Evolutionary conservation across 164 flowering plant genomes (phyloP), one percentile per base, ranked within the genome.

Genomic region (Magnolia changhungtana): DNA sequence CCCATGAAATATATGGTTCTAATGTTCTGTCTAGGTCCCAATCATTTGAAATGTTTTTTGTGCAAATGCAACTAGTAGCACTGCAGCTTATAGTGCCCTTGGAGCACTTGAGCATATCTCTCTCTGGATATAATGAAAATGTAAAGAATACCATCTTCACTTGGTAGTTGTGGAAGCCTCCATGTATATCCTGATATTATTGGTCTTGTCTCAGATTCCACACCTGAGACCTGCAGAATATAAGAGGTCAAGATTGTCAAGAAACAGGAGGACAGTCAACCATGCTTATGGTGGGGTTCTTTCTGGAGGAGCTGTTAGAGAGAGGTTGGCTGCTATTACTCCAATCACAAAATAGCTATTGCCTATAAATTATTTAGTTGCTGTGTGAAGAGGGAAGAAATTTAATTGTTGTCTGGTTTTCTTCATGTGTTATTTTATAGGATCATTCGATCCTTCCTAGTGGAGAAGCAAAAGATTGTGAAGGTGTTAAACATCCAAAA

Each of bases 201-300:
- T 50, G 23, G 45, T 59, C 11, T 55, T 67, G 5, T 72, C 16
- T 72, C 83, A 88, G 92, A 89, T 89, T 81, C 92, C 91, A 31
- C 92, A 88, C 71, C 75, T 89, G 86, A 88, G 92, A 79, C 92
- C 92, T 71, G 72, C 91, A 65, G 93, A 89, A 31, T 89, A 88
- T 78, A 88, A 87, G 83, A 86, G 91, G 76, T 82, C 90, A 18
- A 86, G 93, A 70, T 73, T 89, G 67, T 64, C 93, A 4, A 83
- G 93, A 74, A 89, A 87, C 77, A 71, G 89, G 65, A 85, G 92
- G 78, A 89, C 91, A 19, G 91, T 89, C 1, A 88, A 87, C 76
- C 90, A 91, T 58, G 84, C 92, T 18, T 89, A 89, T 83, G 92
- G 92, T 71, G 92, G 92, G 45, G 90, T 86, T n/a, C 73, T 88